Base-by-base conservation (phyloP, 2,329 filamentous ascomycete genomes). In the Akanthomyces lecanii region DNA sequence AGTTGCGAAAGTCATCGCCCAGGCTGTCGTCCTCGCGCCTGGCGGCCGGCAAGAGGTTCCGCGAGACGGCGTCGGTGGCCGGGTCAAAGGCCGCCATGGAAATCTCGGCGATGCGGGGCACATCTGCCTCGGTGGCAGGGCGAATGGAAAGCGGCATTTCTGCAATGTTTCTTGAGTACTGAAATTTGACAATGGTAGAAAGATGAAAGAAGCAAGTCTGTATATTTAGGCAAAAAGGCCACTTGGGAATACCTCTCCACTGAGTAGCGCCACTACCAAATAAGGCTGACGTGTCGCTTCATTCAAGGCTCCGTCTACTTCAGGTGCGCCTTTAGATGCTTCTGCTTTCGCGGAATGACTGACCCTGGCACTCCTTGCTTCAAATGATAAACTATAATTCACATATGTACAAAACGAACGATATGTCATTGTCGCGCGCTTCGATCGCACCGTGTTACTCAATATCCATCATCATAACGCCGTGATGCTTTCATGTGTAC, bases 111-210 rank as follows among this genome's bases (percentile, higher is more conserved):
- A 68, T 64, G 38, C 56, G 50, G 28, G 59, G 57, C 4, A 67
- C 23, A 14, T 68, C 66, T 12, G 58, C 47, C 23, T 64, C 61
- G n/a, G 56, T 60, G 23, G 66, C 66, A 3, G 33, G 28, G 36
- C 67, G 66, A 38, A 66, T 40, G n/a, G 28, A n/a, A 11, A 68
- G 40, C 18, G 63, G 12, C 66, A 68, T 68, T 40, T 12, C 12
- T 11, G 38, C 50, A 36, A 36, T 44, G 52, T n/a, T 47, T 45
- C 21, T 47, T 4, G 10, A 12, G 10, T 21, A 25, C 44, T 25
- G 21, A 11, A 38, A 11, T 11, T 38, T 30, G 33, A 36, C 33
- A 40, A 40, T 2, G 28, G 28, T 30, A 25, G 45, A 25, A 25
- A 25, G 21, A 30, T 30, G 28, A 30, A 23, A 7, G 21, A 25